Evolutionary conservation across 2,329 filamentous ascomycete genomes (phyloP), one percentile per base, ranked within the genome.

Genomic region (Cercospora sp.): DNA sequence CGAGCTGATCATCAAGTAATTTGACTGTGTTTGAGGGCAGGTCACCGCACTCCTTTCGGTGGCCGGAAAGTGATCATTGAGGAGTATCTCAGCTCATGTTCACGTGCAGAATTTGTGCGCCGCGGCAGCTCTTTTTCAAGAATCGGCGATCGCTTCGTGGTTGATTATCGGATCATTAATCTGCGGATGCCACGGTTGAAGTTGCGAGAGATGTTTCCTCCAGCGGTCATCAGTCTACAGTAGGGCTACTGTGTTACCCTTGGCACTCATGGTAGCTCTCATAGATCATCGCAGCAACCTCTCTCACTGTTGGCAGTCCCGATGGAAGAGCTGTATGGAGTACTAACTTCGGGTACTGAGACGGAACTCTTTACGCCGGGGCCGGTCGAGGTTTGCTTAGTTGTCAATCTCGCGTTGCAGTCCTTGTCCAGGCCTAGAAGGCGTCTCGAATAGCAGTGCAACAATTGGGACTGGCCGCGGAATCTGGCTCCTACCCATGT

Each of bases 391-490:
- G 9, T 24, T 24, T 34, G 26, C 21, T 34, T n/a, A 58, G 53
- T 30, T 26, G 53, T 58, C 53, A 58, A 34, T 34, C 28, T 34
- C 21, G 26, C 53, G n/a, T 58, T 58, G 53, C 53, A 58, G 53
- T n/a, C 26, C 53, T 34, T 30, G 53, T 34, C 30, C 24, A 28
- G 53, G 24, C 26, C 53, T 58, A 10, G 26, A 30, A 34, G 26
- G 9, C 30, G 26, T 26, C 26, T 58, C 53, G 26, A 58, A 58
- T 58, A 43, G 55, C n/a, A 61, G 30, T 32, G 61, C 40, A 28
- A 32, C 9, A 34, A 55, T 57, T 66, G 55, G 30, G 12, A 58
- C 10, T 58, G 26, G 53, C 53, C 53, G 53, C 53, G 53, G 53
- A 58, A 34, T 26, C 53, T 58, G 30, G 21, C 26, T 30, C 53